Percentiles rank a stretch among this genome's conserved stretches.
phyloP scores from a whole-genome alignment of 305 asterid species.

The Ajuga reptans region DNA sequence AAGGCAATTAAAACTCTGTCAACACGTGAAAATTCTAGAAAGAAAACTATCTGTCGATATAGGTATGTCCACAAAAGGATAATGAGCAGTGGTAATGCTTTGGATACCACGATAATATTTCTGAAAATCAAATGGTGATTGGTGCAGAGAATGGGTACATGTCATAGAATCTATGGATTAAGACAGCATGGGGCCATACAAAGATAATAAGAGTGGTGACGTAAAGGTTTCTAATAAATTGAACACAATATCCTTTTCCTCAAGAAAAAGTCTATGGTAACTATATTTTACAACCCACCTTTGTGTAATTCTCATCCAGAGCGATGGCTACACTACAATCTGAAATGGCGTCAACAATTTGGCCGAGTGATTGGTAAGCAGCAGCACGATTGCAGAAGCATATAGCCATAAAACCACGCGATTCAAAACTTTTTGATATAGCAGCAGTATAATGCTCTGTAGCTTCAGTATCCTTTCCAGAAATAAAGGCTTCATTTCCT shows the following conservation, averaged over 20 bases:
- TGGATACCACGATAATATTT: background rate
- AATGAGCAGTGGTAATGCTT: background rate
- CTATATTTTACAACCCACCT: constrained; percentile 41
- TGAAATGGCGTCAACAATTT: constrained; percentile 79
- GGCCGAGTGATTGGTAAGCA: constrained; percentile 75
- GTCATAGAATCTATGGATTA: background rate
- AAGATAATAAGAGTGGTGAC: background rate
- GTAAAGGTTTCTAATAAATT: background rate
- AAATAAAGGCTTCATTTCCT: constrained; percentile 81
- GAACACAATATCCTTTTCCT: background rate
- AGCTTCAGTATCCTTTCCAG: constrained; percentile 70
- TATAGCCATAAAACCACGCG: constrained; percentile 80
- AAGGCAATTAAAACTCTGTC: constrained; percentile 14
- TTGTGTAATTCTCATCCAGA: constrained; percentile 61
- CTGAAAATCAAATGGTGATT: background rate
- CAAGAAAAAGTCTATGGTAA: background rate
- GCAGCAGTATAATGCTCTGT: constrained; percentile 76
- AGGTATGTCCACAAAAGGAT: background rate
- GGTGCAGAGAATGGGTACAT: background rate
- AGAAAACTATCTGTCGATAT: background rate
- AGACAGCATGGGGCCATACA: background rate
- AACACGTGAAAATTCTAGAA: constrained; percentile 5
- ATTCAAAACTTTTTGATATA: constrained; percentile 64
- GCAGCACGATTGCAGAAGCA: constrained; percentile 99
- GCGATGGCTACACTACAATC: constrained; percentile 94